Evolutionary conservation across 805 yeast genomes (phyloP), one percentile per base, ranked within the genome.

Genomic region (Ogataea pini): DNA sequence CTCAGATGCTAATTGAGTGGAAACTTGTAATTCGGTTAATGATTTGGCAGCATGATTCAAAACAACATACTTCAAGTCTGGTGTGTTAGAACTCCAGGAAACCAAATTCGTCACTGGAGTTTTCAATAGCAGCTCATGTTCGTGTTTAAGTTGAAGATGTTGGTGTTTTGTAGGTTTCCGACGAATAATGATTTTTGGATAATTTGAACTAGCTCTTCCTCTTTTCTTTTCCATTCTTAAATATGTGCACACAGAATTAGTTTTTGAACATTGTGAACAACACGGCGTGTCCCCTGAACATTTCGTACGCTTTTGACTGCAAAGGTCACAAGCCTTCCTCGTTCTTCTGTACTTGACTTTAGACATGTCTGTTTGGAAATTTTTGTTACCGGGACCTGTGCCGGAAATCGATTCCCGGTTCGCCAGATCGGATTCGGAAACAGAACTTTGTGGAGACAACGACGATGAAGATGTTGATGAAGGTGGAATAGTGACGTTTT

Each of bases 241-340:
- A 49, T 76, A 76, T 1, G 76, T 70, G 50, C 78, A 74, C 6
- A 57, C 50, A 1, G 62, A 56, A 31, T 60, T 57, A 1, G 65
- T 50, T 42, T 64, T 66, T 1, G 51, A 16, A 47, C 81, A 76
- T 47, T 74, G 76, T 3, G 63, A 54, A 52, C 80, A 76, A 7
- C 48, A 41, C 0, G 80, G 81, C 4, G 52, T 52, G 18, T 61
- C 65, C 3, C 81, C 81, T 47, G 76, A 76, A 57, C 81, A 76
- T 48, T 73, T 74, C 1, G 78, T 72, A 47, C 80, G 62, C 44
- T 71, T 68, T 44, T 67, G 68, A 52, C 75, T 75, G 59, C 80
- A 76, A 14, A 67, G 59, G 54, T 76, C 81, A 54, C 80, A 76
- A 1, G 80, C 80, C 37, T 76, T 57, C 33, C 57, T 55, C 12